These are phyloP conservation scores for Metschnikowia chrysomelidarum DNA, from an alignment of 805 yeast genomes.

Conservation along the genomic window DNA sequence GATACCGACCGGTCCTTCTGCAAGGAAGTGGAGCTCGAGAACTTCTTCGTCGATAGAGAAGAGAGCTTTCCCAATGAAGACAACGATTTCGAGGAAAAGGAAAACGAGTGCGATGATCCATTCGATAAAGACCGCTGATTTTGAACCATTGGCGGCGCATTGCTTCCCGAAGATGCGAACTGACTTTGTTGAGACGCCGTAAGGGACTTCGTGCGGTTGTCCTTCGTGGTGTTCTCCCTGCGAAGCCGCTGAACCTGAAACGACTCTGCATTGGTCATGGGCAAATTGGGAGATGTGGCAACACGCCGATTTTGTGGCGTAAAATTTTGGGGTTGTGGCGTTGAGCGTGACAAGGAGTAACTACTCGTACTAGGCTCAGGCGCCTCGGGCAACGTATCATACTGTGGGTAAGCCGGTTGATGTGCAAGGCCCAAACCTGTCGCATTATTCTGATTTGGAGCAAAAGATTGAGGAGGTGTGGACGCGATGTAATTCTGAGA, in stretches of 20 bases:
- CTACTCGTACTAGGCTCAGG: background rate
- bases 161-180: background rate
- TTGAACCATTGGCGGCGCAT: conserved; percentile 10
- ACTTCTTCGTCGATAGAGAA: conserved; percentile 40
- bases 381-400: no score
- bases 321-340: conserved; percentile 1
- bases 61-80: conserved; percentile 42
- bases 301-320: conserved; percentile 14
- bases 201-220: conserved; percentile 15
- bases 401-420: no score
- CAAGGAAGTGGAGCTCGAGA: conserved; percentile 33
- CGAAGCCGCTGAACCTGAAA: conserved; percentile 11
- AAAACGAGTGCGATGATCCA: conserved; percentile 15
- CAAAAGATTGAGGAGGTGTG: no score
- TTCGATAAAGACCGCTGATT: conserved; percentile 31
- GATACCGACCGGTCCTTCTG: conserved; percentile 33
- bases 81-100: conserved; percentile 40
- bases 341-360: conserved; percentile 2
- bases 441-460: no score
- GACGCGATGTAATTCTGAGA: no score
- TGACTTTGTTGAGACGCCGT: conserved; percentile 12
- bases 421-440: no score
- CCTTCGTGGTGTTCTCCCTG: conserved; percentile 9
- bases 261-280: conserved; percentile 7
- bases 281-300: conserved; percentile 16